phyloP scores from a whole-genome alignment of 78 protist genomes.

The Tieghemostelium lacteum region DNA sequence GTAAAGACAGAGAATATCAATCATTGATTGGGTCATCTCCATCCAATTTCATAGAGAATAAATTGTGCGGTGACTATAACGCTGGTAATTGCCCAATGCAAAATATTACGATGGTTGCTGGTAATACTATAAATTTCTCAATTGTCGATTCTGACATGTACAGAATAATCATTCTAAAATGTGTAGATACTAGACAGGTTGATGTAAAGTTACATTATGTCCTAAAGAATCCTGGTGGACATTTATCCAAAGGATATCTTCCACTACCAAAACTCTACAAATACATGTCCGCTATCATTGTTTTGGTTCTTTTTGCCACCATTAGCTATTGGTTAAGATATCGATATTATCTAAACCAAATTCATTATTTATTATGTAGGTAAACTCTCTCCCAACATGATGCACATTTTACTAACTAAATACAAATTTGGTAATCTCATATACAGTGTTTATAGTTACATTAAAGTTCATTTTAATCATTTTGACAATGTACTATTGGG shows the following conservation, averaged over 20 bases:
- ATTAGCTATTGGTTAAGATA: neutral
- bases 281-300: slow-evolving; percentile 2
- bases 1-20: slow-evolving; percentile 45
- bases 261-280: slow-evolving; percentile 38
- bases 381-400: neutral
- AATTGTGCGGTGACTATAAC: slow-evolving; percentile 11
- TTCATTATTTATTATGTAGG: slow-evolving; percentile 21
- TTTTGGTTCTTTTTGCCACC: neutral
- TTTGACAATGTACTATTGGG: slow-evolving; percentile 25
- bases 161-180: slow-evolving; percentile 41
- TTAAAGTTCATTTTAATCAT: slow-evolving; percentile 23
- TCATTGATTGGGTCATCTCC: slow-evolving; percentile 52
- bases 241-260: slow-evolving; percentile 33
- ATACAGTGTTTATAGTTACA: slow-evolving; percentile 12
- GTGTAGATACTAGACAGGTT: neutral
- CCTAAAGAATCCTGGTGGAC: slow-evolving; percentile 37
- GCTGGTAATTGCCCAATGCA: slow-evolving; percentile 17
- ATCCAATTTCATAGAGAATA: slow-evolving; percentile 30
- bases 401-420: neutral
- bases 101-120: neutral
- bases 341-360: slow-evolving; percentile 2
- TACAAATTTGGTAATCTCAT: neutral
- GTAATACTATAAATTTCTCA: neutral
- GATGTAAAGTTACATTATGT: neutral
- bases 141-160: slow-evolving; percentile 19